Conservation (phyloP, 2,329 filamentous ascomycete genomes). For the Colletotrichum australisinense region DNA sequence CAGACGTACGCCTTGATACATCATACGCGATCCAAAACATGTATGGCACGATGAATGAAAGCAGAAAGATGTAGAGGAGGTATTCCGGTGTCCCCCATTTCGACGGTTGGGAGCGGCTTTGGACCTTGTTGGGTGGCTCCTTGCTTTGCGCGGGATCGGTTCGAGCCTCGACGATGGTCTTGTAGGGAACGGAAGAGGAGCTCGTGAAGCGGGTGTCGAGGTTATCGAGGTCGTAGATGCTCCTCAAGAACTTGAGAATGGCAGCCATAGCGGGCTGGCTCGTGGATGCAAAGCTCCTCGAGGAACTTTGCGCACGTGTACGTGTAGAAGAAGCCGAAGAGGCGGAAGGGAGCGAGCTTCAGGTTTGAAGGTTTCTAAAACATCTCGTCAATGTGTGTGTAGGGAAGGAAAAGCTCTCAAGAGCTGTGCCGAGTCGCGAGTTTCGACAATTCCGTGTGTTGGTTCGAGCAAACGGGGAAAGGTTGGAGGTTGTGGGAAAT, state of each 20-base stretch:
- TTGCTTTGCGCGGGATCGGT: constrained; percentile 48
- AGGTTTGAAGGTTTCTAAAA: constrained; percentile 1
- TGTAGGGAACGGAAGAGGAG: constrained; percentile 76
- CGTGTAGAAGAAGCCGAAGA: background rate
- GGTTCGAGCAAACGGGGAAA: background rate
- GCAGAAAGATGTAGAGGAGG: constrained; percentile 79
- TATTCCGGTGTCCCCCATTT: constrained; percentile 92
- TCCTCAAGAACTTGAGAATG: constrained; percentile 54
- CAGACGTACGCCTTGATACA: constrained; percentile 79
- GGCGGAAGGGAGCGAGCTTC: background rate
- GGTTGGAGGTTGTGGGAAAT: background rate
- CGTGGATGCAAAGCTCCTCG: background rate
- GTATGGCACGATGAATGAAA: constrained; percentile 75
- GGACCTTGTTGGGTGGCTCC: constrained; percentile 55
- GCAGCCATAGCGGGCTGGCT: constrained; percentile 50
- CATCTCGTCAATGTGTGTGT: constrained; percentile 7
- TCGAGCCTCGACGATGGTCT: constrained; percentile 64
- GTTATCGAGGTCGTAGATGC: constrained; percentile 74
- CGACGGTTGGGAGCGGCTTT: constrained; percentile 65
- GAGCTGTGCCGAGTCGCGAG: background rate
- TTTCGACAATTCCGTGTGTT: background rate
- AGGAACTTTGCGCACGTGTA: background rate
- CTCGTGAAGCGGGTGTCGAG: constrained; percentile 74
- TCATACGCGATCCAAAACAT: constrained; percentile 94
- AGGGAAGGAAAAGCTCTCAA: background rate